Base-by-base conservation (phyloP, 331 rosid genomes). In the Acacia pycnantha region DNA sequence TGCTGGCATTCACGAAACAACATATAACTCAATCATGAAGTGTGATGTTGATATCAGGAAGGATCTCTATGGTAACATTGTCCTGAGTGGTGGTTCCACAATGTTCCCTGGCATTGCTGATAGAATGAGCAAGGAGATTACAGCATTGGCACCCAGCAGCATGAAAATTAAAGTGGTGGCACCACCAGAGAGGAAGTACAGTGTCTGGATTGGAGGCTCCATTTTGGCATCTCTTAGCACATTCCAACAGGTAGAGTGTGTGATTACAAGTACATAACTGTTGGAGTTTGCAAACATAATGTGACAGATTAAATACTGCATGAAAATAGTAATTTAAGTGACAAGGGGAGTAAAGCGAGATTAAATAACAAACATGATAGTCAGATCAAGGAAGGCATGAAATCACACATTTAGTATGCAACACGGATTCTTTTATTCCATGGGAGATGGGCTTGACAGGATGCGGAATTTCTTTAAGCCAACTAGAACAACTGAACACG, bases 131-230 rank as follows among this genome's bases (percentile, higher is more conserved):
- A 95, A 93, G 85, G 98, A 95, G 84, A 95, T 95, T 77, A 90
- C 98, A 16, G 98, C 98, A 68, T 85, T 95, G 83, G 97, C 98
- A 54, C 98, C 98, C 6, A 91, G 97, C 73, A 93, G 97, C 97
- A 94, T 94, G 98, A 93, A 91, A 84, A 93, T 94, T 67, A 94
- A 94, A 87, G 98, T 92, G 22, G 98, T 95, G 6, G 98, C 98
- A 73, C 98, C 98, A 4, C 98, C 98, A 0, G 98, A 95, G 86
- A 88, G 98, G 89, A 95, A 95, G 85, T 95, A 95, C 92, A 95
- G 98, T 91, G 98, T 93, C 87, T 93, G 98, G 98, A 95, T 93
- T n/a, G 98, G 98, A 82, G 98, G 98, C 78, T 95, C 98, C 81
- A 95, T 95, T 79, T 86, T 95, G 89, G 98, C 98, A 59, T 95